A percentile compares a stretch with the other conserved stretches of the same genome.
These are phyloP conservation scores for Hirsutella rhossiliensis DNA, from an alignment of 2,329 filamentous ascomycete genomes.

Conservation along the genomic window DNA sequence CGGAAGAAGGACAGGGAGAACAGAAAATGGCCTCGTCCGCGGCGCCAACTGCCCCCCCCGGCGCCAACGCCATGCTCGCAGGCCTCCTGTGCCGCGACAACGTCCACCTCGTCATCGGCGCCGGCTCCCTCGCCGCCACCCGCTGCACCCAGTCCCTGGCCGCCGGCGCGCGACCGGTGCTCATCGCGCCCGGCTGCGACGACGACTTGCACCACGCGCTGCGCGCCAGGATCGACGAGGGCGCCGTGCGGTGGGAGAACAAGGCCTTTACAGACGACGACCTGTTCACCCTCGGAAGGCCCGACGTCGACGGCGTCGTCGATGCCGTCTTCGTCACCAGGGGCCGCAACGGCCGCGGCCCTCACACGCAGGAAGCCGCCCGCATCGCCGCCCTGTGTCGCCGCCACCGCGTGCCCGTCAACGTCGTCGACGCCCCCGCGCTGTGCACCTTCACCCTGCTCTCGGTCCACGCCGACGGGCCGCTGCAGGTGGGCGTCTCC, in stretches of 20 bases:
- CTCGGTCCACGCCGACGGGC: slow-evolving; percentile 80
- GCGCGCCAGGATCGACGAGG: slow-evolving; percentile 52
- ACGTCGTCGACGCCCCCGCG: slow-evolving; percentile 76
- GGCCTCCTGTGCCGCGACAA: slow-evolving; percentile 58
- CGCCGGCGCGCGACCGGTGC: slow-evolving; percentile 68
- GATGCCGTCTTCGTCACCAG: slow-evolving; percentile 86
- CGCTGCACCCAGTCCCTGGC: slow-evolving; percentile 70
- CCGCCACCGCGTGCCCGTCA: slow-evolving; percentile 76
- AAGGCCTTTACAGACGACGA: slow-evolving; percentile 59
- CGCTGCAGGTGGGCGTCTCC: slow-evolving; percentile 87
- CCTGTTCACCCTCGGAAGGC: slow-evolving; percentile 63
- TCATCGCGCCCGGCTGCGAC: slow-evolving; percentile 58
- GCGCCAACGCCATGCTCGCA: slow-evolving; percentile 45
- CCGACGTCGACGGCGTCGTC: slow-evolving; percentile 65
- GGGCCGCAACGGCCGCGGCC: too few species aligned
- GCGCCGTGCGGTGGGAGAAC: slow-evolving; percentile 53
- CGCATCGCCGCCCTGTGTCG: slow-evolving; percentile 66
- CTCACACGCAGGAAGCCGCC: slow-evolving; percentile 36
- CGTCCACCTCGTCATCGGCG: slow-evolving; percentile 76
- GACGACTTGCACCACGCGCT: slow-evolving; percentile 42
- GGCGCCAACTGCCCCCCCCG: too few species aligned
- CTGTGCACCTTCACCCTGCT: slow-evolving; percentile 86
- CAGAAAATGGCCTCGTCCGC: neutral
- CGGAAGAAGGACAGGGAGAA: too few species aligned
- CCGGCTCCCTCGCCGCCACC: slow-evolving; percentile 75